Percentiles rank a stretch among this genome's conserved stretches.
phyloP scores from a whole-genome alignment of 2,329 filamentous ascomycete species.

The Aspergillus fructus region DNA sequence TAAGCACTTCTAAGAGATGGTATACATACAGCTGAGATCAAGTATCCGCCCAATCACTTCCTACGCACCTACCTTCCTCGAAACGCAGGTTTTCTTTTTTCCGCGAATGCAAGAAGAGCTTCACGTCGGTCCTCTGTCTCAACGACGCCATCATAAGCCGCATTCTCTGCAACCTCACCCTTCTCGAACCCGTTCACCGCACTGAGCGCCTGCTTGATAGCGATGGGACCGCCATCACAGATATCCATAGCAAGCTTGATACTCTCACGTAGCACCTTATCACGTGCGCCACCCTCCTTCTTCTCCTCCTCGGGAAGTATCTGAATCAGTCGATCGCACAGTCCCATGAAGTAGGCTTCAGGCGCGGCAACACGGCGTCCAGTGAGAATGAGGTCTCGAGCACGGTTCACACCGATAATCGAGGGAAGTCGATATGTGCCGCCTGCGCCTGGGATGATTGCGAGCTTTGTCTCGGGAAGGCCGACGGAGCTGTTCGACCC shows the following conservation, averaged over 20 bases:
- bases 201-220: constrained; percentile 73
- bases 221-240: constrained; percentile 84
- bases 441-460: constrained; percentile 91
- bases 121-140: constrained; percentile 83
- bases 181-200: constrained; percentile 68
- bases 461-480: constrained; percentile 87
- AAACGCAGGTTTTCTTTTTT: constrained; percentile 71
- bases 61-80: constrained; percentile 51
- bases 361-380: constrained; percentile 78
- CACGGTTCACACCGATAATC: constrained; percentile 75
- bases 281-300: constrained; percentile 60
- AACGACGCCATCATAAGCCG: constrained; percentile 81
- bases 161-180: constrained; percentile 76
- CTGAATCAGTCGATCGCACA: constrained; percentile 88
- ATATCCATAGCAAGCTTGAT: constrained; percentile 79
- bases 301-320: constrained; percentile 57
- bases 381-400: constrained; percentile 87
- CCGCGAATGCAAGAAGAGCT: constrained; percentile 79
- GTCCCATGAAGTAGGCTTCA: constrained; percentile 87
- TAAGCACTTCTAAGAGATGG: neutral
- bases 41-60: neutral
- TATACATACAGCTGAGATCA: neutral
- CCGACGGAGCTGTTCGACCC: constrained; percentile 74
- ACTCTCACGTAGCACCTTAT: constrained; percentile 70
- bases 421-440: constrained; percentile 84